Evolutionary conservation across 768 basidiomycete species (phyloP).

Genomic region (Mrakia hoshinonis): DNA sequence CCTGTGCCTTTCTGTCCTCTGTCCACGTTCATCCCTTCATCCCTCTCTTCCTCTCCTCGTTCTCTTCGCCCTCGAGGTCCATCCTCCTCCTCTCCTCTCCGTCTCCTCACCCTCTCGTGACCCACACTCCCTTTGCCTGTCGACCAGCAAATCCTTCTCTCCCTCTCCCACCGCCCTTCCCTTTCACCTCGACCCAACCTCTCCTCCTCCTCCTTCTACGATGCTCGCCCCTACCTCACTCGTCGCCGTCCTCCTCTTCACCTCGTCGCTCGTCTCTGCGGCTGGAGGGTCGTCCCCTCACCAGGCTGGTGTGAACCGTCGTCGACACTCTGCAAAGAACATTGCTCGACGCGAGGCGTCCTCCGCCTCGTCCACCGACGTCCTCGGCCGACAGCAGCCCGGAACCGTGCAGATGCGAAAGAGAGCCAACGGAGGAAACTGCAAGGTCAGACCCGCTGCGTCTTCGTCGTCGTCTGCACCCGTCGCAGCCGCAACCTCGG

Average conservation of each 20-base stretch:
- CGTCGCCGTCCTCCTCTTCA: not conserved
- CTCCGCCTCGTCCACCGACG: not conserved
- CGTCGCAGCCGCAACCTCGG: not conserved
- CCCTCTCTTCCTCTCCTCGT: not conserved
- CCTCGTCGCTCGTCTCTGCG: not conserved
- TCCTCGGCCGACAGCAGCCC: constrained; percentile 24
- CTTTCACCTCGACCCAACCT: not conserved
- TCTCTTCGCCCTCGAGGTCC: not conserved
- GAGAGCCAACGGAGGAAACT: constrained; percentile 17
- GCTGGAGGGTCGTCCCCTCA: not conserved
- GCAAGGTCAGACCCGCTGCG: constrained; percentile 11
- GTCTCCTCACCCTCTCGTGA: not conserved
- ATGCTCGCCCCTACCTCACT: not conserved
- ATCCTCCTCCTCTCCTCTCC: too few species aligned
- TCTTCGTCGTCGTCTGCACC: not conserved
- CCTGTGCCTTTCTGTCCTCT: too few species aligned
- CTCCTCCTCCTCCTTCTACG: not conserved
- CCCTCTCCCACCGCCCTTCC: not conserved
- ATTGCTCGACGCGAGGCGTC: not conserved
- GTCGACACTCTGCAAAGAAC: not conserved
- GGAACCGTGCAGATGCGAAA: constrained; percentile 24
- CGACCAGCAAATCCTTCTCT: not conserved
- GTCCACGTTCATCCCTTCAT: not conserved
- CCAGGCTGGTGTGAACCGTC: constrained; percentile 1
- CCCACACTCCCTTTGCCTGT: not conserved